Evolutionary conservation across 345 rosid species (phyloP).

Genomic region (Iberis pinnata): DNA sequence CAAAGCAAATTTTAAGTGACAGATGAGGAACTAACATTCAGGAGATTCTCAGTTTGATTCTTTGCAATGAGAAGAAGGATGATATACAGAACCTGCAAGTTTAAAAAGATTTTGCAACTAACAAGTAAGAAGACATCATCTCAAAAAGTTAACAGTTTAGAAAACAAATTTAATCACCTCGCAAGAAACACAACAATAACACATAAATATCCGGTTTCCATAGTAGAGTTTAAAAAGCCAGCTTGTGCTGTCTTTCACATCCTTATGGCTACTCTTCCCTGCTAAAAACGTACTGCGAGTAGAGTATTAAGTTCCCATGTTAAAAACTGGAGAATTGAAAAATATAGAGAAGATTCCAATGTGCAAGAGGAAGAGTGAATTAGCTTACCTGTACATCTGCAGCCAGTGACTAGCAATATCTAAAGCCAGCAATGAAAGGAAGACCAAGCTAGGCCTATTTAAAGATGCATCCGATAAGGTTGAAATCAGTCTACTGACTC

Average conservation of each 20-base stretch:
- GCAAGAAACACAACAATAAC: slow-evolving; percentile 86
- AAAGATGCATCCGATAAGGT: neutral
- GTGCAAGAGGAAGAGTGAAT: neutral
- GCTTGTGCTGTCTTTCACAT: slow-evolving; percentile 88
- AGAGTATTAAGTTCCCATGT: slow-evolving; percentile 12
- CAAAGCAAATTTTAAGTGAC: neutral
- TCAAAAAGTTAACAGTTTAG: neutral
- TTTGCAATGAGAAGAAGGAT: slow-evolving; percentile 67
- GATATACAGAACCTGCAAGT: slow-evolving; percentile 75
- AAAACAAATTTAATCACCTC: slow-evolving; percentile 46
- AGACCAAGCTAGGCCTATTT: slow-evolving; percentile 86
- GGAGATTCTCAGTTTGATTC: slow-evolving; percentile 56
- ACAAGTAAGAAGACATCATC: slow-evolving; percentile 5
- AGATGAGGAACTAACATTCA: slow-evolving; percentile 42
- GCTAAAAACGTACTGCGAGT: slow-evolving; percentile 74
- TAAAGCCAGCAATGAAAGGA: slow-evolving; percentile 79
- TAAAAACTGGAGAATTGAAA: neutral
- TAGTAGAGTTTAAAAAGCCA: slow-evolving; percentile 97
- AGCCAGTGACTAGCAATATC: slow-evolving; percentile 98
- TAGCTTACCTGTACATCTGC: slow-evolving; percentile 86
- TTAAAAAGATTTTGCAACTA: neutral
- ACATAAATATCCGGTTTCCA: slow-evolving; percentile 94
- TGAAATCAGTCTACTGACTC: neutral
- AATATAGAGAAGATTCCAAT: neutral
- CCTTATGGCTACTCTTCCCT: slow-evolving; percentile 93